Percentiles rank a stretch among this genome's conserved stretches.
Evolutionary conservation across 1,284 basidiomycete species (phyloP).

Genomic region (Ustilago bromivora): DNA sequence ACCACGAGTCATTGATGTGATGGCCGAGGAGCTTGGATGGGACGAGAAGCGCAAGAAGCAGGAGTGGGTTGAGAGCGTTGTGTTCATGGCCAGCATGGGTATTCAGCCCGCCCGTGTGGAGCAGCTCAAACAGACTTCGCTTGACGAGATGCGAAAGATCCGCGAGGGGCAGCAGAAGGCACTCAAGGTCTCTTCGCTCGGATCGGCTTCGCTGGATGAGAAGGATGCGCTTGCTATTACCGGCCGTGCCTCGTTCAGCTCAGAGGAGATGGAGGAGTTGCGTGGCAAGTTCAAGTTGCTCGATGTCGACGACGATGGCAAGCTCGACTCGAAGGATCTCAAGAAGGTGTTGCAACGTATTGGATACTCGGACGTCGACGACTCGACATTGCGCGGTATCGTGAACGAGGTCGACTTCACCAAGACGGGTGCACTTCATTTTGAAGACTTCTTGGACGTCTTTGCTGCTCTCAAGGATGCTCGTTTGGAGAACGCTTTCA

Average conservation of each 20-base stretch:
- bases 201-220: slow-evolving; percentile 38
- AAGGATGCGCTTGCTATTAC: slow-evolving; percentile 52
- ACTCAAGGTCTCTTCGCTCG: slow-evolving; percentile 38
- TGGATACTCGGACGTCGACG: slow-evolving; percentile 60
- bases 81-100: slow-evolving; percentile 71
- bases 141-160: slow-evolving; percentile 57
- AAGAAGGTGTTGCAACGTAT: slow-evolving; percentile 58
- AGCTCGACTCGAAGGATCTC: slow-evolving; percentile 61
- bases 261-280: slow-evolving; percentile 63
- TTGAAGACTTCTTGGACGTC: slow-evolving; percentile 65
- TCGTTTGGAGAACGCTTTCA: slow-evolving; percentile 59
- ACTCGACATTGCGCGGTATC: slow-evolving; percentile 56
- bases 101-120: slow-evolving; percentile 60
- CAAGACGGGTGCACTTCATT: slow-evolving; percentile 60
- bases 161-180: slow-evolving; percentile 47
- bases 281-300: slow-evolving; percentile 58
- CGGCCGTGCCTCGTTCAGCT: slow-evolving; percentile 58
- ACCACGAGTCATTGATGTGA: slow-evolving; percentile 88
- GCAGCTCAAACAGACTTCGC: slow-evolving; percentile 52
- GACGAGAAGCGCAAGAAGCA: slow-evolving; percentile 74
- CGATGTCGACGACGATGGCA: slow-evolving; percentile 61
- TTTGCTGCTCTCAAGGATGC: slow-evolving; percentile 64
- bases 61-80: slow-evolving; percentile 66
- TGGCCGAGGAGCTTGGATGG: slow-evolving; percentile 89
- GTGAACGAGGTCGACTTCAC: slow-evolving; percentile 62